A percentile compares a stretch with the other conserved stretches of the same genome.
Evolutionary conservation across 768 basidiomycete species (phyloP).

Genomic region (Amanita subjunquillea): DNA sequence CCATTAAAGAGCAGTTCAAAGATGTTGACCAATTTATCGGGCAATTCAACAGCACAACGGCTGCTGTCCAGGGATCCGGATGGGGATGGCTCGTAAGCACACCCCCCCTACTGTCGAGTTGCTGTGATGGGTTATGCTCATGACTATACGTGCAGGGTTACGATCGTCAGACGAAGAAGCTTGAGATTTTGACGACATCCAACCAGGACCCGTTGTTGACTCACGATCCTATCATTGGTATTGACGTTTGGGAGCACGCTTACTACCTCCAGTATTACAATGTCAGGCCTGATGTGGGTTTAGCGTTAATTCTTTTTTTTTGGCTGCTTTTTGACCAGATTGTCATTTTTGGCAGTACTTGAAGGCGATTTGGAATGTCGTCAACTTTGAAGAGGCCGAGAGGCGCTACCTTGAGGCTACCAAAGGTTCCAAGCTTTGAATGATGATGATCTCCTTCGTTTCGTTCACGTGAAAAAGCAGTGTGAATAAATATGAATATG

Average conservation of each 20-base stretch:
- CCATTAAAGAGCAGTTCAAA: slow-evolving; percentile 57
- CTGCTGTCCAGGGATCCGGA: slow-evolving; percentile 84
- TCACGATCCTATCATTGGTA: slow-evolving; percentile 77
- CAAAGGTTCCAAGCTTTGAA: slow-evolving; percentile 1
- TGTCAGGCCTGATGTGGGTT: slow-evolving; percentile 80
- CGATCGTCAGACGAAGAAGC: slow-evolving; percentile 52
- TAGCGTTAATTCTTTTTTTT: slow-evolving; percentile 7
- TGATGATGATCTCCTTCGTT: neutral
- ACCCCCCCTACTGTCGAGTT: neutral
- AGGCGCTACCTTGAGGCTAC: slow-evolving; percentile 41
- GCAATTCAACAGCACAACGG: slow-evolving; percentile 78
- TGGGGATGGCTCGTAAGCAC: slow-evolving; percentile 92
- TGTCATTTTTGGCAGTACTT: slow-evolving; percentile 39
- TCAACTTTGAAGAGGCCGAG: slow-evolving; percentile 72
- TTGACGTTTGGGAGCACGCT: slow-evolving; percentile 95
- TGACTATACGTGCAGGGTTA: slow-evolving; percentile 38
- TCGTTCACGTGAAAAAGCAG: neutral
- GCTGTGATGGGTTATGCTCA: slow-evolving; percentile 1
- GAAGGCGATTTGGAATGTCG: slow-evolving; percentile 64
- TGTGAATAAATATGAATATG: neutral
- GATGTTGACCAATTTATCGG: slow-evolving; percentile 39
- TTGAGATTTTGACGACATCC: slow-evolving; percentile 84
- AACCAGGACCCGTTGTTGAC: slow-evolving; percentile 91
- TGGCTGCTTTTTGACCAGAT: neutral
- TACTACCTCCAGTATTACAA: slow-evolving; percentile 97